Conservation (phyloP, 305 asterid genomes). For the Solanum hybrid region DNA sequence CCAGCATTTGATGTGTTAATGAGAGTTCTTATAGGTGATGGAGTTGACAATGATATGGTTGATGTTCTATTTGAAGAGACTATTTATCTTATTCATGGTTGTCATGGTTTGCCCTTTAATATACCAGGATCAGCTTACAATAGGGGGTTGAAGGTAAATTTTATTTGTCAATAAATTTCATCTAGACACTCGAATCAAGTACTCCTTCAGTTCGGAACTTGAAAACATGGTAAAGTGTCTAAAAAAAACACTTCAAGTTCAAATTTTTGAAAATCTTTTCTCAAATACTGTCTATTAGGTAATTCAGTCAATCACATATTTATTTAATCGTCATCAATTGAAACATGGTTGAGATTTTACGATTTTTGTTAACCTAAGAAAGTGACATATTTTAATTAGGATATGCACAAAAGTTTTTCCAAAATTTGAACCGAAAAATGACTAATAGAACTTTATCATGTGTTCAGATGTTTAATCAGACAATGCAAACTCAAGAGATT, state of each 20-base stretch:
- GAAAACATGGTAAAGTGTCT: background rate
- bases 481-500: background rate
- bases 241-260: background rate
- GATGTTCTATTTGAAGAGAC: constrained; percentile 47
- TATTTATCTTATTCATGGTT: constrained; percentile 40
- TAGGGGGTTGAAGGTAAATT: constrained; percentile 48
- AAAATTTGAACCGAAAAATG: background rate
- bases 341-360: too few relatives aligned
- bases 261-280: background rate
- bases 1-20: constrained; percentile 64
- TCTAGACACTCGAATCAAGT: background rate
- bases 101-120: constrained; percentile 58
- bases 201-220: too few relatives aligned
- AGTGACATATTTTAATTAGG: background rate
- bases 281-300: background rate
- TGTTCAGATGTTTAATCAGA: background rate
- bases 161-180: background rate
- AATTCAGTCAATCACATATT: background rate
- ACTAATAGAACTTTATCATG: background rate
- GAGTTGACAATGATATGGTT: constrained; percentile 28
- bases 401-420: background rate
- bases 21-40: constrained; percentile 62
- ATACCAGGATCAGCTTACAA: constrained; percentile 74
- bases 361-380: background rate
- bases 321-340: too few relatives aligned